phyloP scores from a whole-genome alignment of 106 monocot genomes.

The Dendrobium huoshanense region DNA sequence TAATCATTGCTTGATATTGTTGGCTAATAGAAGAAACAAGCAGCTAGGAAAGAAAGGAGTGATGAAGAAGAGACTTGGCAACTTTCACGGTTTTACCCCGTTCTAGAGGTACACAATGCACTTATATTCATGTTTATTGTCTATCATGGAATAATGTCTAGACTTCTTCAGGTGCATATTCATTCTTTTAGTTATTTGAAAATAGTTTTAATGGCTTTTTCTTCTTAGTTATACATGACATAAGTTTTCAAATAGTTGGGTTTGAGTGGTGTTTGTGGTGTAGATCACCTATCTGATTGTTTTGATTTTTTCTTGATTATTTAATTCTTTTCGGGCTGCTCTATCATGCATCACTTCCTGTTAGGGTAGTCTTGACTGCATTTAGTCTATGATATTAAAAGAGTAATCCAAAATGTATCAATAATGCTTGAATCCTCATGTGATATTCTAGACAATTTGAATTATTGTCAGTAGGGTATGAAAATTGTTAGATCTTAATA shows the following conservation, averaged over 20 bases:
- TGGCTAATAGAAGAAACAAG: slow-evolving; percentile 71
- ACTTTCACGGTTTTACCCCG: slow-evolving; percentile 82
- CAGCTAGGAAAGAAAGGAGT: slow-evolving; percentile 66
- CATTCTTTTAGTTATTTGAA: neutral
- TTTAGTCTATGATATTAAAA: too few relatives aligned
- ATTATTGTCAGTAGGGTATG: too few relatives aligned
- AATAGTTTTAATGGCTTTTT: neutral
- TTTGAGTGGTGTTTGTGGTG: too few relatives aligned
- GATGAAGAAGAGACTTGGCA: slow-evolving; percentile 75
- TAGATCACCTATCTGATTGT: too few relatives aligned
- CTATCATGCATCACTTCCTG: neutral
- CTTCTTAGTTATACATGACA: neutral
- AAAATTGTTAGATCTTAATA: neutral
- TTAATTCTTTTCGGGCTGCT: neutral
- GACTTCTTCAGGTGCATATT: neutral
- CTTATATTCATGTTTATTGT: slow-evolving; percentile 1
- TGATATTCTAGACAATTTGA: too few relatives aligned
- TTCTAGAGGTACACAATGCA: slow-evolving; percentile 69
- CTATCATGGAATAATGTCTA: neutral
- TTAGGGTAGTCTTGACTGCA: too few relatives aligned
- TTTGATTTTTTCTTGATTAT: neutral
- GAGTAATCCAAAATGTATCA: too few relatives aligned
- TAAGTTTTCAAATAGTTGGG: neutral
- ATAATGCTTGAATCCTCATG: too few relatives aligned
- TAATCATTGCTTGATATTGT: slow-evolving; percentile 10